Evolutionary conservation across 805 yeast genomes (phyloP).

Genomic region (Spathaspora boniae): DNA sequence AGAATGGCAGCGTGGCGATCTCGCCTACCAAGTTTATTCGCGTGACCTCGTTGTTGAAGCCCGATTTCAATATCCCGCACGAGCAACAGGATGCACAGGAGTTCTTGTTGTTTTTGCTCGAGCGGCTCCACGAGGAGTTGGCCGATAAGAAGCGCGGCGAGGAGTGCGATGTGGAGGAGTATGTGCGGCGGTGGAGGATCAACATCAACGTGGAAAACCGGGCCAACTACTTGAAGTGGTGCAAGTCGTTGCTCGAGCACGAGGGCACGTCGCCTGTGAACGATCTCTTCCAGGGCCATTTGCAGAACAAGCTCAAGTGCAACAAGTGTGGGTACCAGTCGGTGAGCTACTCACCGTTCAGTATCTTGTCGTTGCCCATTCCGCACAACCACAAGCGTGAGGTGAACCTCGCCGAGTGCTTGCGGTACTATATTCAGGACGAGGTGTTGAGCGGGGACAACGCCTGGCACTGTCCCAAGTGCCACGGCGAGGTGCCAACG

Average conservation of each 20-base stretch:
- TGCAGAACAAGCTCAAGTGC: constrained; percentile 62
- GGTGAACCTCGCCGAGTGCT: constrained; percentile 58
- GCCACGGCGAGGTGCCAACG: constrained; percentile 25
- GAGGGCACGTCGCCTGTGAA: constrained; percentile 70
- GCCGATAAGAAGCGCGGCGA: constrained; percentile 20
- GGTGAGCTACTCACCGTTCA: constrained; percentile 58
- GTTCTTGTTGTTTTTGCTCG: constrained; percentile 62
- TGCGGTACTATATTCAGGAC: constrained; percentile 56
- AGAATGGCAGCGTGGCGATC: constrained; percentile 57
- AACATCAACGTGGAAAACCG: constrained; percentile 29
- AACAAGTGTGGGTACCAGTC: constrained; percentile 61
- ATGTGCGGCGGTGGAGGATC: constrained; percentile 30
- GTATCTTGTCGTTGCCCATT: constrained; percentile 60
- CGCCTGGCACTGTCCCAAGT: constrained; percentile 83
- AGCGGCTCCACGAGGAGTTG: constrained; percentile 66
- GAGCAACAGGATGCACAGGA: constrained; percentile 86
- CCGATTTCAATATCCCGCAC: constrained; percentile 64
- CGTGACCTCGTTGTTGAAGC: constrained; percentile 49
- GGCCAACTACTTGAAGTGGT: constrained; percentile 62
- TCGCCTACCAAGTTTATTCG: constrained; percentile 65
- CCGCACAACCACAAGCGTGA: constrained; percentile 34
- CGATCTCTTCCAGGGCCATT: constrained; percentile 68
- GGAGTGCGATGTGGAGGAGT: constrained; percentile 20
- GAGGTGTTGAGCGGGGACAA: constrained; percentile 71
- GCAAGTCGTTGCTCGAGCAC: constrained; percentile 42